Conservation (phyloP, 1,284 basidiomycete genomes). For the Moniliophthora roreri region DNA sequence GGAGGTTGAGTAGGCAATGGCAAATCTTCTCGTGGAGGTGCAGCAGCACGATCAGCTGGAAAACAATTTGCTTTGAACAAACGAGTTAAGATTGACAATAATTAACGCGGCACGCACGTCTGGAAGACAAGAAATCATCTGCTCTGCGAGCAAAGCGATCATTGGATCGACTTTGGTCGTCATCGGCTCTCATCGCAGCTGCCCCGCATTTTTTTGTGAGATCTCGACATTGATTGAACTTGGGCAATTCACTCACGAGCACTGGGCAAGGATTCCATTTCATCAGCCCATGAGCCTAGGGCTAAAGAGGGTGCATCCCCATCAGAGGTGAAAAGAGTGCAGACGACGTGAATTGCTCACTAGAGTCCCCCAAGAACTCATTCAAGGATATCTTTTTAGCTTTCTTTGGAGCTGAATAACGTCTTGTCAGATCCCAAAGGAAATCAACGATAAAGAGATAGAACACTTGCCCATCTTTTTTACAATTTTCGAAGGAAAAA, state of each 20-base stretch:
- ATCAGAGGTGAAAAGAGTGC: slow-evolving; percentile 8
- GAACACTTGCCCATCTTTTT: not conserved
- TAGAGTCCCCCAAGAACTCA: slow-evolving; percentile 83
- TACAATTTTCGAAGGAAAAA: not conserved
- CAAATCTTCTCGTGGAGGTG: slow-evolving; percentile 81
- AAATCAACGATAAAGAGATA: no score
- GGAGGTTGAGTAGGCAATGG: slow-evolving; percentile 94
- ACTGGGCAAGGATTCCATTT: slow-evolving; percentile 87
- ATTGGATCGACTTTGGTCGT: slow-evolving; percentile 47
- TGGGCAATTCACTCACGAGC: slow-evolving; percentile 67
- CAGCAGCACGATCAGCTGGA: slow-evolving; percentile 59
- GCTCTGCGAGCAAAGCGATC: slow-evolving; percentile 53
- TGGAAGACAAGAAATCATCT: slow-evolving; percentile 63
- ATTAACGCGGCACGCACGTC: slow-evolving; percentile 44
- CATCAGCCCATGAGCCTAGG: slow-evolving; percentile 94
- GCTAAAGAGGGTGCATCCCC: slow-evolving; percentile 40
- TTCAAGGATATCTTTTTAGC: slow-evolving; percentile 87
- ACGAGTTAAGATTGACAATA: slow-evolving; percentile 6
- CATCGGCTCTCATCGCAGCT: slow-evolving; percentile 66
- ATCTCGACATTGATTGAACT: slow-evolving; percentile 11
- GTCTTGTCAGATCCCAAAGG: not conserved
- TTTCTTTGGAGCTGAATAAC: slow-evolving; percentile 75
- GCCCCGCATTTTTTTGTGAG: slow-evolving; percentile 16
- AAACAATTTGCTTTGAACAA: not conserved
- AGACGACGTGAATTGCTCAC: slow-evolving; percentile 43